Base-by-base conservation (phyloP, 2,329 filamentous ascomycete species). In the Aspergillus sp. region DNA sequence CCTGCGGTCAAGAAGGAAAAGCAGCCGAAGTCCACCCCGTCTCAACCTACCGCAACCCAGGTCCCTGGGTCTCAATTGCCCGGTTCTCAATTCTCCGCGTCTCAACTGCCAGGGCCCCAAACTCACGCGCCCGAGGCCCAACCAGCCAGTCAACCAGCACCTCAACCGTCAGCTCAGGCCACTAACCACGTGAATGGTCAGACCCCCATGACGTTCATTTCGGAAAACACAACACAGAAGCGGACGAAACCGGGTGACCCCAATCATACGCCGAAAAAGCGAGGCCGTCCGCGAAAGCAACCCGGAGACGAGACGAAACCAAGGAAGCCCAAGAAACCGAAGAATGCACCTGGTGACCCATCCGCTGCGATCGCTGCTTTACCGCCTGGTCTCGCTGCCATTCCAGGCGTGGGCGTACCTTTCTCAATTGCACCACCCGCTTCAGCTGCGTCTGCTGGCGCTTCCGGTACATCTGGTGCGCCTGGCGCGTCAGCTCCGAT, bases 281-380 rank as follows among this genome's bases (percentile, higher is more conserved):
- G 70, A 51, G 70, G 70, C 47, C 70, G 70, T 26, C 70, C 70
- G 11, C 68, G 70, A 34, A 72, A 72, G 48, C 57, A 58, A 7
- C 60, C 60, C n/a, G 62, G 62, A 12, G 63, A 64, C 43, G 61
- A 59, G 36, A 57, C 51, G 15, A 60, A 61, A n/a, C 57, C 63
- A 15, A 48, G 42, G 8, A 64, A 62, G 20, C 56, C 60, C 3
- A 62, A 55, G 50, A 60, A 63, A 43, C 59, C 57, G 11, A 60
- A 58, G 55, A 56, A 44, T 59, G 50, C 44, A 13, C 51, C 51
- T 11, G 56, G 55, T 13, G 59, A 53, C 26, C 36, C 47, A 38
- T 30, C 52, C n/a, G 36, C 47, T 24, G 41, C 48, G 12, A 22
- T 32, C 45, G 39, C 56, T 9, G 49, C 32, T 24, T 18, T 45